These are phyloP conservation scores for Chernovozyma sophiae-reginae DNA, from an alignment of 1,139 yeast genomes.

Conservation along the genomic window DNA sequence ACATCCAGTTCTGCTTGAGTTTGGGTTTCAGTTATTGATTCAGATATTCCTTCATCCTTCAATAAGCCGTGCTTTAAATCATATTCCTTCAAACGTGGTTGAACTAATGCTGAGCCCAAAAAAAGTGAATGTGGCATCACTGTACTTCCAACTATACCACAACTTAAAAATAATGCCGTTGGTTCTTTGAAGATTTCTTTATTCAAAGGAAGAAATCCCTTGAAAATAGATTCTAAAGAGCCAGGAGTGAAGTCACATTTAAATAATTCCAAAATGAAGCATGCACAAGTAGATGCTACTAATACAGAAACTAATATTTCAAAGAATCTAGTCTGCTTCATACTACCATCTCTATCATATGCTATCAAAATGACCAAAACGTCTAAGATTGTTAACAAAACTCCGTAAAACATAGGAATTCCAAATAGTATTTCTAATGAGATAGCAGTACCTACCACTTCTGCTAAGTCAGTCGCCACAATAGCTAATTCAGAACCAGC, in stretches of 20 bases:
- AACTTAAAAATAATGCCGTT: conserved; percentile 59
- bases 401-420: conserved; percentile 64
- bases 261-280: conserved; percentile 59
- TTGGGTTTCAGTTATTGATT: conserved; percentile 8
- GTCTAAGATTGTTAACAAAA: conserved; percentile 66
- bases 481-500: conserved; percentile 70
- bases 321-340: conserved; percentile 62
- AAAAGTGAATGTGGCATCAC: conserved; percentile 82
- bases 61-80: conserved; percentile 46
- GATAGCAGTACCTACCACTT: conserved; percentile 79
- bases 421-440: conserved; percentile 65
- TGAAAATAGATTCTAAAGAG: conserved; percentile 32
- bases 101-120: conserved; percentile 73
- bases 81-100: conserved; percentile 64
- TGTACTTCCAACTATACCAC: conserved; percentile 78
- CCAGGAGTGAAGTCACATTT: conserved; percentile 44
- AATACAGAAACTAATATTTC: conserved; percentile 61
- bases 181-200: conserved; percentile 47
- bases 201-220: conserved; percentile 58
- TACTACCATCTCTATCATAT: conserved; percentile 66
- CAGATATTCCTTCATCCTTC: conserved; percentile 11
- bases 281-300: conserved; percentile 61
- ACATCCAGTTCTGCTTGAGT: conserved; percentile 3
- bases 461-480: conserved; percentile 78
- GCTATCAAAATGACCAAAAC: conserved; percentile 66